Percentiles rank a stretch among this genome's conserved stretches.
Conservation (phyloP, 2,329 filamentous ascomycete genomes). For the Colletotrichum tabaci region DNA sequence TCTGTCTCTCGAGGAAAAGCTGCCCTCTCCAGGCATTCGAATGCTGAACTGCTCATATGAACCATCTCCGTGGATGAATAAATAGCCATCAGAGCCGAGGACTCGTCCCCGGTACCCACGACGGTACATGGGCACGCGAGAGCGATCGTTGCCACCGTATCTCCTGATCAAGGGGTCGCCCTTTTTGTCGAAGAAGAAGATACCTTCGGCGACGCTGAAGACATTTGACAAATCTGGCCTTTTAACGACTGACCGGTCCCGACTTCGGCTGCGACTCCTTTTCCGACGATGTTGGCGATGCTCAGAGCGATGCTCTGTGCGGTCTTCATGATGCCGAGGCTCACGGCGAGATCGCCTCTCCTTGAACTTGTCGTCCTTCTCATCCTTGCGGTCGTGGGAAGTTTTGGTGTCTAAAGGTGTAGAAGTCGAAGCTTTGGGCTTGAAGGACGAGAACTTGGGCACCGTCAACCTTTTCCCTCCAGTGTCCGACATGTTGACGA, state of each 20-base stretch:
- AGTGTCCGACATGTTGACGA: constrained; percentile 28
- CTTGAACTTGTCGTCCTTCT: constrained; percentile 2
- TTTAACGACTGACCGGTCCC: constrained; percentile 6
- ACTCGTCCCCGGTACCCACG: constrained; percentile 79
- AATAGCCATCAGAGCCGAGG: constrained; percentile 73
- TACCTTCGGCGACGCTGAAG: constrained; percentile 49
- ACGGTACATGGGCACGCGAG: constrained; percentile 79
- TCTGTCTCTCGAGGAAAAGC: constrained; percentile 61
- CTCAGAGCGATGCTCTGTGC: constrained; percentile 12
- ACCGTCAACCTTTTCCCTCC: constrained; percentile 52
- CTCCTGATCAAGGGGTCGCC: constrained; percentile 83
- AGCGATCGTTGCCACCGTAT: constrained; percentile 82
- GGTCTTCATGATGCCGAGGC: constrained; percentile 43
- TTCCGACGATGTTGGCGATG: constrained; percentile 27
- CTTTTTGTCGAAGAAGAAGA: constrained; percentile 78
- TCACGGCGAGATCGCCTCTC: constrained; percentile 42
- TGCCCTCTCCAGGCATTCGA: constrained; percentile 59
- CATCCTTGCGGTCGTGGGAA: constrained; percentile 9
- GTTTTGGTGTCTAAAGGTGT: constrained; percentile 32
- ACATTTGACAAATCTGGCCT: constrained; percentile 31
- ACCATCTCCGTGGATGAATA: constrained; percentile 77
- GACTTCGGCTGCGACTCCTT: constrained; percentile 28
- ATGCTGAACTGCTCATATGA: constrained; percentile 70
- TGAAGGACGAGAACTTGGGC: constrained; percentile 85
- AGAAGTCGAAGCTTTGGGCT: constrained; percentile 58